Evolutionary conservation across 2,329 filamentous ascomycete genomes (phyloP).

Genomic region (Fusarium mexicanum): DNA sequence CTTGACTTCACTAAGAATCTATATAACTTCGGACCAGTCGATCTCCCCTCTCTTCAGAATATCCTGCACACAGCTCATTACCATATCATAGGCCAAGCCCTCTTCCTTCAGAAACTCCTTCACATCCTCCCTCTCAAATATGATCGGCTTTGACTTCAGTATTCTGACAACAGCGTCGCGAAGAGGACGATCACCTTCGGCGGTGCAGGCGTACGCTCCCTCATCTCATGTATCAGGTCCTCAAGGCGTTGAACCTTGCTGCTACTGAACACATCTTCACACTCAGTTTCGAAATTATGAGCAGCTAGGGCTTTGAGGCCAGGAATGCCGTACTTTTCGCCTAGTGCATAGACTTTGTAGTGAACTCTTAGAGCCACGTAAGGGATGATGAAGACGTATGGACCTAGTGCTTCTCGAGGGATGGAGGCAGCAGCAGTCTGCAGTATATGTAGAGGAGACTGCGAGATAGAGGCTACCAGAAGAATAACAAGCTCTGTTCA

Average conservation of each 20-base stretch:
- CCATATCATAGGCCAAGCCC: not conserved
- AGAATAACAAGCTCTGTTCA: not conserved
- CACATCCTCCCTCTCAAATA: not conserved
- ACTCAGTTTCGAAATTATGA: not conserved
- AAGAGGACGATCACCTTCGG: not conserved
- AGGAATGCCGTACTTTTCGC: not conserved
- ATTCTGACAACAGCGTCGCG: not conserved
- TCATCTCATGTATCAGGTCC: not conserved
- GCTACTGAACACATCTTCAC: fast-evolving
- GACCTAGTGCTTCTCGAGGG: not conserved
- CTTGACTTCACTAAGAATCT: not conserved
- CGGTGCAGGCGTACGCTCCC: not conserved
- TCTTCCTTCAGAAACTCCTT: not conserved
- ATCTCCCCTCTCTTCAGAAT: not conserved
- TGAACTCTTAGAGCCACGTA: not conserved
- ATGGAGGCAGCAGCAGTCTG: not conserved
- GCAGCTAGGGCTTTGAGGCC: not conserved
- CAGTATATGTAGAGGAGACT: not conserved
- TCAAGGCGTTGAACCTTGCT: fast-evolving
- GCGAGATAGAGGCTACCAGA: not conserved
- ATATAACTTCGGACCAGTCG: not conserved
- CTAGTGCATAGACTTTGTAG: too few relatives aligned
- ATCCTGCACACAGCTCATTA: not conserved
- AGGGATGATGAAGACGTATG: fast-evolving
- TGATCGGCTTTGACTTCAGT: fast-evolving